These are phyloP conservation scores for Stephanodiscus triporus DNA, from an alignment of 108 stramenopile genomes.

Conservation along the genomic window DNA sequence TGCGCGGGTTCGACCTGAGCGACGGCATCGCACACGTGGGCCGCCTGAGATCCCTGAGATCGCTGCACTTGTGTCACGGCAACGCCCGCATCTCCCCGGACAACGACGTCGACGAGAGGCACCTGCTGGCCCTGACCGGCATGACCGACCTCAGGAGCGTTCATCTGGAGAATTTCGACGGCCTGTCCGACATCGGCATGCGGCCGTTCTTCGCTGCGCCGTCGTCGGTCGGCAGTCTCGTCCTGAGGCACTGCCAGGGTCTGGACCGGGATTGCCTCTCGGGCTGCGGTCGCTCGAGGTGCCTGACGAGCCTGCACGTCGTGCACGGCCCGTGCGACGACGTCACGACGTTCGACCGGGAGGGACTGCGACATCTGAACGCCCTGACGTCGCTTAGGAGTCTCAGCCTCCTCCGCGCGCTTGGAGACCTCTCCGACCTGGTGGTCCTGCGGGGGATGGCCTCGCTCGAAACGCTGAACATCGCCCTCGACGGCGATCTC, in stretches of 20 bases:
- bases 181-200: conserved; percentile 28
- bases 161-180: conserved; percentile 45
- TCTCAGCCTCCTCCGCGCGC: conserved; percentile 32
- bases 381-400: conserved; percentile 19
- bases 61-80: conserved; percentile 45
- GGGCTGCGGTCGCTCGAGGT: conserved; percentile 22
- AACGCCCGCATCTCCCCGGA: conserved; percentile 31
- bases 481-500: conserved; percentile 23
- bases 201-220: conserved; percentile 14
- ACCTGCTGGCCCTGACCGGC: conserved; percentile 22
- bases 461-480: conserved; percentile 30
- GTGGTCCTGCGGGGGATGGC: conserved; percentile 21
- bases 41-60: conserved; percentile 9
- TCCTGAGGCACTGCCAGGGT: conserved; percentile 39
- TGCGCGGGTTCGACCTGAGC: conserved; percentile 44
- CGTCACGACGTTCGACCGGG: conserved; percentile 15
- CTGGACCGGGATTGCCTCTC: conserved; percentile 26
- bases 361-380: conserved; percentile 32
- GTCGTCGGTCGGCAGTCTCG: conserved; percentile 15
- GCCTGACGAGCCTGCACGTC: conserved; percentile 34
- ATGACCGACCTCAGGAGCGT: conserved; percentile 18
- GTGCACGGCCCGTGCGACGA: conserved; percentile 40
- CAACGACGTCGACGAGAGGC: conserved; percentile 33
- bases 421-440: conserved; percentile 25
- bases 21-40: conserved; percentile 23